A percentile compares a stretch with the other conserved stretches of the same genome.
These are phyloP conservation scores for Lobosporangium transversale DNA, from an alignment of 192 early-diverging fungal species.

Conservation along the genomic window DNA sequence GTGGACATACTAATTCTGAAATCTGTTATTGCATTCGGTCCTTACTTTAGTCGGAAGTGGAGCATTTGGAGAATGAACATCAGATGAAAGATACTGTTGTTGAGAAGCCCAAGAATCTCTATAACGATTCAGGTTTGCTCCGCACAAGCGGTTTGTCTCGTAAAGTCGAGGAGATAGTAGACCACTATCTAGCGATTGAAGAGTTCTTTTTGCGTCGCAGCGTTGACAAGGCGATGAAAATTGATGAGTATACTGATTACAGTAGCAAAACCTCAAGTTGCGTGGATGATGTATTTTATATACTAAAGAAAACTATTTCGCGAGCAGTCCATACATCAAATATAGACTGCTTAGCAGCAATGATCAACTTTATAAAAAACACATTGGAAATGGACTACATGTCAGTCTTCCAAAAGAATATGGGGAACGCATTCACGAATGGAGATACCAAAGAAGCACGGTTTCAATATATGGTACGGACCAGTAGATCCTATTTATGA, in stretches of 20 bases:
- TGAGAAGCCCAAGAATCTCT: conserved; percentile 53
- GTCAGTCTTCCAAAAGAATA: conserved; percentile 66
- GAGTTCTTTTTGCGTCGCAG: conserved; percentile 78
- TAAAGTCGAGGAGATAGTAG: conserved; percentile 70
- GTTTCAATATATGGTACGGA: conserved; percentile 71
- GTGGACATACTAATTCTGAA: neutral
- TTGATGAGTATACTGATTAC: conserved; percentile 71
- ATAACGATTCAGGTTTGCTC: conserved; percentile 67
- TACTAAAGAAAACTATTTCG: conserved; percentile 78
- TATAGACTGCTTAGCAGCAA: conserved; percentile 71
- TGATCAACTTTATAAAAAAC: conserved; percentile 73
- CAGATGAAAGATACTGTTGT: conserved; percentile 30
- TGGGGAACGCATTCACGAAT: conserved; percentile 62
- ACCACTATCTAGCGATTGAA: conserved; percentile 75
- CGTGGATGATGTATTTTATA: conserved; percentile 96
- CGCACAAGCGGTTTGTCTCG: conserved; percentile 66
- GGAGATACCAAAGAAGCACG: conserved; percentile 67
- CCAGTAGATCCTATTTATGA: too few relatives aligned
- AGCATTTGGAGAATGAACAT: conserved; percentile 33
- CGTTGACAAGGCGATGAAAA: conserved; percentile 80
- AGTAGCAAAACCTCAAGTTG: conserved; percentile 64
- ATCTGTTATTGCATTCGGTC: neutral
- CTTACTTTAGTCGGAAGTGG: conserved; percentile 40
- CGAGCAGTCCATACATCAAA: conserved; percentile 81
- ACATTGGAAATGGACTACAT: conserved; percentile 79